Conservation (phyloP, 768 basidiomycete genomes). For the Russula sp. region DNA sequence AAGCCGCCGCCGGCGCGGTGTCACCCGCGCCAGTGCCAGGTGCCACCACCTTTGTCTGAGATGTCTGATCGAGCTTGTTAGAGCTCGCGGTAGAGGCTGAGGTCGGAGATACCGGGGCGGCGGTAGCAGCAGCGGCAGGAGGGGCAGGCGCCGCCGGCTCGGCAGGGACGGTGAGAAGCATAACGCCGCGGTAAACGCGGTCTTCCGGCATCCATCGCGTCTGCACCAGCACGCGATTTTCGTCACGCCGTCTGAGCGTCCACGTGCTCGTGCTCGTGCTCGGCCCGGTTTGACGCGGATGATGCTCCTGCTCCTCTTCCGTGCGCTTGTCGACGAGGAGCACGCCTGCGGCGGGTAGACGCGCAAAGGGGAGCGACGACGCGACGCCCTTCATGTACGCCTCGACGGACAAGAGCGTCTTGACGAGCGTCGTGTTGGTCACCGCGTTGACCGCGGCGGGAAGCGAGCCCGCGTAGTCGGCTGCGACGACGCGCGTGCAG, state of each 20-base stretch:
- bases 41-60: background rate
- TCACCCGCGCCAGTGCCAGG: background rate
- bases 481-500: conserved; percentile 75
- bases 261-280: conserved; percentile 37
- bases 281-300: background rate
- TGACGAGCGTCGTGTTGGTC: conserved; percentile 72
- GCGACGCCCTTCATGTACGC: conserved; percentile 57
- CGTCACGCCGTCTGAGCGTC: conserved; percentile 55
- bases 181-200: conserved; percentile 43
- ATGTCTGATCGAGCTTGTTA: background rate
- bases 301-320: conserved; percentile 12
- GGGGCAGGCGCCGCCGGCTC: conserved; percentile 7
- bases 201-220: conserved; percentile 46
- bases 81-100: conserved; percentile 1
- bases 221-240: conserved; percentile 47
- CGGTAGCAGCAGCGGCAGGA: conserved; percentile 12
- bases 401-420: conserved; percentile 68
- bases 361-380: conserved; percentile 58
- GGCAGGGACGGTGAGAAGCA: conserved; percentile 37
- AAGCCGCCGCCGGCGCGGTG: background rate
- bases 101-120: conserved; percentile 15
- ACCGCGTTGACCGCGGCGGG: conserved; percentile 80
- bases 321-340: conserved; percentile 47
- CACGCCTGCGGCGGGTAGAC: conserved; percentile 60
- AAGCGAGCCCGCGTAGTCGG: conserved; percentile 82